These are phyloP conservation scores for Thinopyrum elongatum DNA, from an alignment of 176 grass and related monocot species.

Conservation along the genomic window DNA sequence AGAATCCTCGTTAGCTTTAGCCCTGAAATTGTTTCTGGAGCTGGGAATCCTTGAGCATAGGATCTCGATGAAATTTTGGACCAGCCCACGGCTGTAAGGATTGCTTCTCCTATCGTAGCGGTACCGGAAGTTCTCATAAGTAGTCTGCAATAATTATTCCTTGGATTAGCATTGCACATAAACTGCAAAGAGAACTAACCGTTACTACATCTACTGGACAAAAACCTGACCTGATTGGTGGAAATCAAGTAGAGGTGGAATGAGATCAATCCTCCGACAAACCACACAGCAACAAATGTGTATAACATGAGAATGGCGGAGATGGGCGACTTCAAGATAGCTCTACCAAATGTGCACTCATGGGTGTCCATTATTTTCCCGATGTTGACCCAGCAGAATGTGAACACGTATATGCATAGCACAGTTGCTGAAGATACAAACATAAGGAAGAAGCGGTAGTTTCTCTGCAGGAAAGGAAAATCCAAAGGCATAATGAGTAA, in stretches of 20 bases:
- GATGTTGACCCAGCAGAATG: conserved; percentile 80
- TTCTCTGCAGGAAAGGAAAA: conserved; percentile 74
- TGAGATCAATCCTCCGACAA: conserved; percentile 87
- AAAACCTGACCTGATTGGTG: conserved; percentile 80
- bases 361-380: conserved; percentile 61
- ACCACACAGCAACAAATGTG: conserved; percentile 85
- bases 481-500: conserved; percentile 22
- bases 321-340: conserved; percentile 69
- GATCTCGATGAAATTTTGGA: conserved; percentile 55
- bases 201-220: neutral
- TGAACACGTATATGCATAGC: conserved; percentile 81
- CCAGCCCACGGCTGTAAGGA: conserved; percentile 72
- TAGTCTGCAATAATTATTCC: conserved; percentile 58
- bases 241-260: conserved; percentile 88
- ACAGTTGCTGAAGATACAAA: conserved; percentile 81
- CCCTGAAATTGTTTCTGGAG: conserved; percentile 83
- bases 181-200: neutral
- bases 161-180: conserved; percentile 23
- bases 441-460: conserved; percentile 90
- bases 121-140: conserved; percentile 96
- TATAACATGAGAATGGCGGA: conserved; percentile 80
- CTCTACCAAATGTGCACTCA: conserved; percentile 62
- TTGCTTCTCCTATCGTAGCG: conserved; percentile 69
- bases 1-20: conserved; percentile 61
- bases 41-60: conserved; percentile 71